Conservation (phyloP, 2,329 filamentous ascomycete genomes). For the Arthrobotrys sphaeroides region DNA sequence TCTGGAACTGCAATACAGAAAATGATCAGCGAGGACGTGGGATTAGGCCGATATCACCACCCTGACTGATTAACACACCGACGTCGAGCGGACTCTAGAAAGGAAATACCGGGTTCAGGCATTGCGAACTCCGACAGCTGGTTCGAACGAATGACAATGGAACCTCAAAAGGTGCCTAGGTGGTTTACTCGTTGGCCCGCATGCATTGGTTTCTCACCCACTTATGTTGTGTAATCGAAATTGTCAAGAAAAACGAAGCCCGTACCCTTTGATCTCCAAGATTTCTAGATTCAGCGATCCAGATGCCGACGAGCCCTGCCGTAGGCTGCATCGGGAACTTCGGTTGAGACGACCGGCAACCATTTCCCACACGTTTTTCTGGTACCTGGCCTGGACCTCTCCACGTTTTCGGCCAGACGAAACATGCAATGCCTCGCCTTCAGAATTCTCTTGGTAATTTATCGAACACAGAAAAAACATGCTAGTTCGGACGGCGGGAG, state of each 20-base stretch:
- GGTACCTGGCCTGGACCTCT: conserved; percentile 10
- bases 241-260: conserved; percentile 17
- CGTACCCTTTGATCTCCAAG: neutral
- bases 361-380: neutral
- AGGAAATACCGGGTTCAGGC: neutral
- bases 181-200: neutral
- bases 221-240: conserved; percentile 39
- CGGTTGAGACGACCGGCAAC: conserved; percentile 39
- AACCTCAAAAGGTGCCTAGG: neutral
- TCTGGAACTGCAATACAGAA: conserved; percentile 9
- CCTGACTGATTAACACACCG: conserved; percentile 28
- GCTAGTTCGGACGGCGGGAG: conserved; percentile 26
- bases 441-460: conserved; percentile 18
- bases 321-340: conserved; percentile 35
- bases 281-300: conserved; percentile 7
- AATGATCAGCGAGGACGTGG: conserved; percentile 24
- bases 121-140: neutral
- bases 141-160: neutral
- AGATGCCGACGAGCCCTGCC: conserved; percentile 29
- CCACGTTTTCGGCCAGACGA: conserved; percentile 26
- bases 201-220: conserved; percentile 3
- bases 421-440: conserved; percentile 8
- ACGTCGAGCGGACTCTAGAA: neutral
- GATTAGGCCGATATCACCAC: conserved; percentile 21
- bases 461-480: conserved; percentile 26